phyloP scores from a whole-genome alignment of 306 rosid genomes.

The Carpinus viminea region DNA sequence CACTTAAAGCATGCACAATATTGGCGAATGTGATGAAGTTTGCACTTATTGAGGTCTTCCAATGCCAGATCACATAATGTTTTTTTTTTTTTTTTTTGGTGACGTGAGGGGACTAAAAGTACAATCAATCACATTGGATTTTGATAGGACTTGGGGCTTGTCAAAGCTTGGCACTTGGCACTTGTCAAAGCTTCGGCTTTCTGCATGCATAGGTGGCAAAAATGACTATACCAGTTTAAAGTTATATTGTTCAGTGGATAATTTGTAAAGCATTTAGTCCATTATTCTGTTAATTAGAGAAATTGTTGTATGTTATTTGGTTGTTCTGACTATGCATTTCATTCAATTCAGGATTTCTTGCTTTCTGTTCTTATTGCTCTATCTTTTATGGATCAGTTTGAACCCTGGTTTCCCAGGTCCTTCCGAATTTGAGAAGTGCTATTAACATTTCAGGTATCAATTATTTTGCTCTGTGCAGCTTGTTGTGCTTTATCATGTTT shows the following conservation, averaged over 20 bases:
- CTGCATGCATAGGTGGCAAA: slow-evolving; percentile 27
- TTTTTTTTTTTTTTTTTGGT: neutral
- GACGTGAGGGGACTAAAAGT: neutral
- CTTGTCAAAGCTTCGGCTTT: slow-evolving; percentile 13
- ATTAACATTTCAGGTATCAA: slow-evolving; percentile 38
- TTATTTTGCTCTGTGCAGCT: slow-evolving; percentile 19
- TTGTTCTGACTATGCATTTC: slow-evolving; percentile 43
- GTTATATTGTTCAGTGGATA: slow-evolving; percentile 33
- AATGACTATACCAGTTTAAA: slow-evolving; percentile 4
- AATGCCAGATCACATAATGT: neutral
- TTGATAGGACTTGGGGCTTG: slow-evolving; percentile 9
- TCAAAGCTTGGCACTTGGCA: neutral
- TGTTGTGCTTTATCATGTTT: neutral
- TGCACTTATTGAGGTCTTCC: slow-evolving; percentile 18
- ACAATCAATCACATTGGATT: neutral
- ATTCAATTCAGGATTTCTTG: slow-evolving; percentile 46
- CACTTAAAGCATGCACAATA: slow-evolving; percentile 5
- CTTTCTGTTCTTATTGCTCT: slow-evolving; percentile 47
- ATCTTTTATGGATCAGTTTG: slow-evolving; percentile 42
- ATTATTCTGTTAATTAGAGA: slow-evolving; percentile 19
- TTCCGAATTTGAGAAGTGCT: slow-evolving; percentile 28
- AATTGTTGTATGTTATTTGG: slow-evolving; percentile 11
- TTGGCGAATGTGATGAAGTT: neutral
- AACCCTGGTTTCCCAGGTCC: slow-evolving; percentile 22
- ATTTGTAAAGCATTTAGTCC: slow-evolving; percentile 36